Evolutionary conservation across 371 early-diverging fungal genomes (phyloP), one percentile per base, ranked within the genome.

Genomic region (Capniomyces stellatus): DNA sequence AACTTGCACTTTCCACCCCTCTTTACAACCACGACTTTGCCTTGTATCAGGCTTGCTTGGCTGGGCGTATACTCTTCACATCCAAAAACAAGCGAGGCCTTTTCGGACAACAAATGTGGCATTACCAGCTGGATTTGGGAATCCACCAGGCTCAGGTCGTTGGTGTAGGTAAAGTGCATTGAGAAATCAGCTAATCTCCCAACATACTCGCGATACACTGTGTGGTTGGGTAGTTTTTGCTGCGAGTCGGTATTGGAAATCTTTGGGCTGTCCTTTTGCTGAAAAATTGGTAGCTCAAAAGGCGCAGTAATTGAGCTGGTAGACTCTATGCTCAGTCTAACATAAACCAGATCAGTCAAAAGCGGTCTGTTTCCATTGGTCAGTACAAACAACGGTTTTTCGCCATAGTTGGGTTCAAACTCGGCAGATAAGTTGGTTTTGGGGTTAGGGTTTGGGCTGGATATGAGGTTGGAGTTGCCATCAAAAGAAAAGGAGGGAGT

Each of bases 11-110:
- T 60, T 40, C 64, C 64, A 35, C 60, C 68, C 30, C 48, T 29
- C 13, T 52, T 55, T 46, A 47, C 62, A 1, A 58, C 60, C 22
- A 67, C 60, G 15, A 63, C 51, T 31, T 57, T 67, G 41, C 46
- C 54, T 40, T 40, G 21, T 21, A 64, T 43, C 23, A 52, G 43
- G 43, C 30, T 42, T 24, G 52, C 54, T 52, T 62, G 62, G 24
- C 52, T 54, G 25, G 57, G 52, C 8, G 64, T 61, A 54, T 67
- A 67, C 31, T 62, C 48, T 24, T 64, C 63, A 55, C 67, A 67
- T 18, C 67, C 67, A 43, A 57, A 67, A 19, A 44, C 49, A 1
- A 58, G 42, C 40, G 62, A 62, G 6, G 55, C 47, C 25, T 57
- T 61, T n/a, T 31, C 40, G 19, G 61, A 24, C 24, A 54, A 54